These are phyloP conservation scores for Setomelanomma holmii DNA, from an alignment of 2,329 filamentous ascomycete species.

Conservation along the genomic window DNA sequence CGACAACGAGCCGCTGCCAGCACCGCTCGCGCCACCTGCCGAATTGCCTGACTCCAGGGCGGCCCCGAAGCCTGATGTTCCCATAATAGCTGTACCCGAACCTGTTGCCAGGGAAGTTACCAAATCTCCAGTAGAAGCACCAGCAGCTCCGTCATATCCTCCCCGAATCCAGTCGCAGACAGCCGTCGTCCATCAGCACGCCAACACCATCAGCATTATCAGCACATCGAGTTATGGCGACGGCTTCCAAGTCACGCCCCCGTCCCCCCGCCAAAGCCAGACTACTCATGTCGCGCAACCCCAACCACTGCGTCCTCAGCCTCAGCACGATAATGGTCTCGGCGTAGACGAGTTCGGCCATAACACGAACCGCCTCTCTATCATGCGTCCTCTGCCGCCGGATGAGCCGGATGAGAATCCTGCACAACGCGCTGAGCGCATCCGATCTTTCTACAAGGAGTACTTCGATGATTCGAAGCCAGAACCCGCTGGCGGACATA, in stretches of 20 bases:
- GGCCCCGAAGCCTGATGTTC: conserved; percentile 21
- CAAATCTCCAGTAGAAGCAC: conserved; percentile 33
- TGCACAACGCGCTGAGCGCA: conserved; percentile 92
- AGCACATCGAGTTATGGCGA: conserved; percentile 64
- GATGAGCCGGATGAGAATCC: conserved; percentile 89
- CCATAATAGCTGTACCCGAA: conserved; percentile 32
- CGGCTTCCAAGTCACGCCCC: conserved; percentile 58
- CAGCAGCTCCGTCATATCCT: conserved; percentile 23
- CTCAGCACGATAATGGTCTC: conserved; percentile 36
- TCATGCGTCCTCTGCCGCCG: conserved; percentile 84
- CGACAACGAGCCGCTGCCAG: conserved; percentile 18
- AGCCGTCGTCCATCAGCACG: conserved; percentile 43
- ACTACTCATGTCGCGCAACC: conserved; percentile 15
- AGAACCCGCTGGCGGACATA: conserved; percentile 42
- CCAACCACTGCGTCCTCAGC: conserved; percentile 37
- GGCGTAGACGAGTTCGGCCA: conserved; percentile 39
- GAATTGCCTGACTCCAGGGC: conserved; percentile 8
- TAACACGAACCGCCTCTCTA: conserved; percentile 60
- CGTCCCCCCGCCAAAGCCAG: conserved; percentile 45
- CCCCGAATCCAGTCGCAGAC: conserved; percentile 46
- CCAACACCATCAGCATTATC: conserved; percentile 50
- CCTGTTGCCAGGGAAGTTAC: conserved; percentile 28
- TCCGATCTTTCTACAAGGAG: conserved; percentile 98
- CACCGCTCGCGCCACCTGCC: conserved; percentile 15
- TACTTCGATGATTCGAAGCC: conserved; percentile 89